phyloP scores from a whole-genome alignment of 2,329 filamentous ascomycete genomes.

The Decorospora gaudefroyi region DNA sequence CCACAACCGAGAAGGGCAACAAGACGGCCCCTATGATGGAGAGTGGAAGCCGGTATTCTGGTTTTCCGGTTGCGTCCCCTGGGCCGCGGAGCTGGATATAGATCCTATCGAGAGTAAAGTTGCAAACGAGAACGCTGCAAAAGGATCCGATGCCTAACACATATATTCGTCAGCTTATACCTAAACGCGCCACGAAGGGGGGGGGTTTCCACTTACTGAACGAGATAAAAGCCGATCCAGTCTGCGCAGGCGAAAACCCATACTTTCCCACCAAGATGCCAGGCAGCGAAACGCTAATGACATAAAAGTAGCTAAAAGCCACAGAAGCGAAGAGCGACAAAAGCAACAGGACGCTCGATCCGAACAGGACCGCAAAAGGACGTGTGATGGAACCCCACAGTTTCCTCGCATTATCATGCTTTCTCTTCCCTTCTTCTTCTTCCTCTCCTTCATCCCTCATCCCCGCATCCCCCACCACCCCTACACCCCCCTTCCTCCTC shows the following conservation, averaged over 20 bases:
- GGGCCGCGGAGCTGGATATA: slow-evolving; percentile 56
- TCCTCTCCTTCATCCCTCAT: slow-evolving; percentile 26
- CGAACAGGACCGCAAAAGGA: slow-evolving; percentile 50
- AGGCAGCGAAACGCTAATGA: slow-evolving; percentile 54
- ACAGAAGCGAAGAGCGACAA: slow-evolving; percentile 53
- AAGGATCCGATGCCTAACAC: slow-evolving; percentile 54
- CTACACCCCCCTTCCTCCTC: slow-evolving; percentile 21
- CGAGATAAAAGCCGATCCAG: slow-evolving; percentile 59
- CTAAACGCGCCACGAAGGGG: no score
- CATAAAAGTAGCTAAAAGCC: slow-evolving; percentile 53
- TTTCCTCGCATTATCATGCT: slow-evolving; percentile 28
- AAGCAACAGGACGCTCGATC: slow-evolving; percentile 60
- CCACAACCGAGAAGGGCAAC: slow-evolving; percentile 53
- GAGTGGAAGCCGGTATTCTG: slow-evolving; percentile 62
- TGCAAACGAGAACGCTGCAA: slow-evolving; percentile 56
- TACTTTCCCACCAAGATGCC: slow-evolving; percentile 51
- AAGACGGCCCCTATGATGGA: slow-evolving; percentile 54
- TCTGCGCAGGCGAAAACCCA: slow-evolving; percentile 54
- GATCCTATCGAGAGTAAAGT: slow-evolving; percentile 58
- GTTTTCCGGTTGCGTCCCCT: slow-evolving; percentile 51
- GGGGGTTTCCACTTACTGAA: slow-evolving; percentile 54
- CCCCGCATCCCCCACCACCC: no score
- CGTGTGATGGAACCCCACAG: slow-evolving; percentile 49
- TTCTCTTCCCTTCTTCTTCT: slow-evolving; percentile 19
- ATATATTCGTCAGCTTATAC: neutral